Conservation (phyloP, 257 asterid species). For the Osmanthus fragrans region DNA sequence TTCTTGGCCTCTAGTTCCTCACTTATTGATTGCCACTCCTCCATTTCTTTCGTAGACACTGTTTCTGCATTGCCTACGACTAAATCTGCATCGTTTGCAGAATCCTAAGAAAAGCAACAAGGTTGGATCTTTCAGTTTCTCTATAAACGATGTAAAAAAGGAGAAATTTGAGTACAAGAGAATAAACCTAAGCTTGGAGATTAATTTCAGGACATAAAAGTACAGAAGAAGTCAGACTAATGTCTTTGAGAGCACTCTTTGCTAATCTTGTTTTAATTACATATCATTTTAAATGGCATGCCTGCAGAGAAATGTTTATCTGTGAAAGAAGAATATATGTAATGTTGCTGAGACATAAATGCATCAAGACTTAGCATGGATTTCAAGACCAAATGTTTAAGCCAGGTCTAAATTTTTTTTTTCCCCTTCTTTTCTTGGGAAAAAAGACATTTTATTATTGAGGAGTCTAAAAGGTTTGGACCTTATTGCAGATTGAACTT, state of each 20-base stretch:
- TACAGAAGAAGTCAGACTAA: background rate
- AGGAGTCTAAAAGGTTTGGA: background rate
- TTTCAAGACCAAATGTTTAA: background rate
- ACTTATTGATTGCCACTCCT: constrained; percentile 33
- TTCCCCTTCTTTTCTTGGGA: background rate
- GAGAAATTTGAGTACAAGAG: background rate
- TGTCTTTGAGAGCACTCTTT: background rate
- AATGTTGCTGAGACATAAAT: background rate
- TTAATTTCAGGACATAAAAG: background rate
- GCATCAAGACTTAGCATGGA: background rate
- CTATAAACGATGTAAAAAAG: background rate
- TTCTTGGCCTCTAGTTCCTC: constrained; percentile 41
- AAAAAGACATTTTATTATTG: background rate
- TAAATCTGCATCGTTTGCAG: constrained; percentile 41
- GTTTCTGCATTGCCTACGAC: constrained; percentile 38
- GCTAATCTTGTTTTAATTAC: background rate
- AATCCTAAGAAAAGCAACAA: constrained; percentile 34
- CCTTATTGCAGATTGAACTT: background rate
- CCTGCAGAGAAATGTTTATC: background rate
- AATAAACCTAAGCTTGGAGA: background rate
- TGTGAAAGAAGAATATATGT: background rate
- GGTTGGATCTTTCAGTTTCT: constrained; percentile 6
- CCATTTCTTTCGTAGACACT: constrained; percentile 31
- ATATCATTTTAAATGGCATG: background rate
- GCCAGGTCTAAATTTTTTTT: background rate